Evolutionary conservation across 2,329 filamentous ascomycete species (phyloP).

Genomic region (Beauveria asiatica): DNA sequence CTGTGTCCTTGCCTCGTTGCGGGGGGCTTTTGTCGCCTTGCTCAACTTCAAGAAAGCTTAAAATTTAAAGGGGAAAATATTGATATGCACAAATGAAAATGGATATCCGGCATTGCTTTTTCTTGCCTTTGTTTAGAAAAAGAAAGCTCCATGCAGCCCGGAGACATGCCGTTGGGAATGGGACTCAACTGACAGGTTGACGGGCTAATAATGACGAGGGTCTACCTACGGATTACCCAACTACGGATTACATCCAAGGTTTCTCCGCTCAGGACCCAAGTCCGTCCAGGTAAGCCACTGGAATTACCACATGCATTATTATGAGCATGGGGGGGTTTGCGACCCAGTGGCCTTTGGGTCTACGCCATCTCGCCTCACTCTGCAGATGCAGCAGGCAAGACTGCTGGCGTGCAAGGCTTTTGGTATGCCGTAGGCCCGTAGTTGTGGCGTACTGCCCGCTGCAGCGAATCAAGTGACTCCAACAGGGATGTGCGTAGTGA

Average conservation of each 20-base stretch:
- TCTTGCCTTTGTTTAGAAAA: not conserved
- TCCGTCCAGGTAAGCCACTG: not conserved
- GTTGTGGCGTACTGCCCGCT: not conserved
- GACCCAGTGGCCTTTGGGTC: not conserved
- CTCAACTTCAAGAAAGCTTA: too few species aligned
- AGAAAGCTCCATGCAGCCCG: not conserved
- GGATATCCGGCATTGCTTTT: not conserved
- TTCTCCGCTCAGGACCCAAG: not conserved
- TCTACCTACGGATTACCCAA: too few species aligned
- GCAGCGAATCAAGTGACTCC: slow-evolving; percentile 5
- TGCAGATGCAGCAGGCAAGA: not conserved
- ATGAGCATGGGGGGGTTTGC: not conserved
- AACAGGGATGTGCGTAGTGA: not conserved
- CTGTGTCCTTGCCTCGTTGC: not conserved
- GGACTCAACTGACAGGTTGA: not conserved
- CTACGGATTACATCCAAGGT: not conserved
- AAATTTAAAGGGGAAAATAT: too few species aligned
- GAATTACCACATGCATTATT: not conserved
- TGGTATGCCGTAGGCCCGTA: not conserved
- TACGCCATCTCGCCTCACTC: slow-evolving; percentile 1
- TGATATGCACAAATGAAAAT: too few species aligned
- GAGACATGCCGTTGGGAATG: not conserved
- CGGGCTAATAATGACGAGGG: not conserved
- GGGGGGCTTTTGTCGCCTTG: too few species aligned
- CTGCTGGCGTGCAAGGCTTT: not conserved